Base-by-base conservation (phyloP, 176 grass and related monocot genomes). In the Hsuehochloa calcarea region DNA sequence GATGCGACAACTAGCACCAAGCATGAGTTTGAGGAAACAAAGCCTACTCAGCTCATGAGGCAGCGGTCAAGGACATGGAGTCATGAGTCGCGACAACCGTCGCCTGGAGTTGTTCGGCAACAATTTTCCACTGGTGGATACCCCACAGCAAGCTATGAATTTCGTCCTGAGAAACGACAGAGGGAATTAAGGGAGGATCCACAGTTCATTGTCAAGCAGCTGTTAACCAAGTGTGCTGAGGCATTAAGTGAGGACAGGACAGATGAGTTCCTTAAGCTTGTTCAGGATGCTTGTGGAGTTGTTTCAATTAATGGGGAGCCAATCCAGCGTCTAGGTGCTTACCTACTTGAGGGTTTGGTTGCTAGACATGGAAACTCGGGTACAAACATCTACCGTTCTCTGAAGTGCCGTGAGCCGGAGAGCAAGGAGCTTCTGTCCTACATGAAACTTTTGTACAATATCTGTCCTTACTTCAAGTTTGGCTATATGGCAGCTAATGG, bases 401-500 rank as follows among this genome's bases (percentile, higher is more conserved):
- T 94, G 51, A 89, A 87, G 78, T 98, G 93, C 86, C 80, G 23
- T 26, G 47, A 95, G 39, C 96, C 96, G 0, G 90, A 89, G 50
- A 94, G 93, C 75, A 98, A 93, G 56, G 96, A 98, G 62, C 91
- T 98, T 70, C 79, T 98, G 43, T 93, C 96, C 41, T 95, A 93
- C 89, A 95, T 95, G 96, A 89, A 89, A 52, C 94, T 93, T 78
- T 68, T 98, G 35, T 95, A 98, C 66, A 92, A 92, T 72, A 90
- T 94, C 46, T 98, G 93, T 66, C 96, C 96, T 8, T 95, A 95
- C 92, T 90, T 98, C n/a, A 98, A 98, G 85, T 98, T 95, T 75
- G 96, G 96, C 14, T 98, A 94, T 68, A 98, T 98, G 96, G 96
- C 96, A 51, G 93, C 96, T 70, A 98, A 98, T 62, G 96, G 96